Percentiles rank a stretch among this genome's conserved stretches.
Conservation (phyloP, 805 yeast species). For the Maudiozyma barnettii region DNA sequence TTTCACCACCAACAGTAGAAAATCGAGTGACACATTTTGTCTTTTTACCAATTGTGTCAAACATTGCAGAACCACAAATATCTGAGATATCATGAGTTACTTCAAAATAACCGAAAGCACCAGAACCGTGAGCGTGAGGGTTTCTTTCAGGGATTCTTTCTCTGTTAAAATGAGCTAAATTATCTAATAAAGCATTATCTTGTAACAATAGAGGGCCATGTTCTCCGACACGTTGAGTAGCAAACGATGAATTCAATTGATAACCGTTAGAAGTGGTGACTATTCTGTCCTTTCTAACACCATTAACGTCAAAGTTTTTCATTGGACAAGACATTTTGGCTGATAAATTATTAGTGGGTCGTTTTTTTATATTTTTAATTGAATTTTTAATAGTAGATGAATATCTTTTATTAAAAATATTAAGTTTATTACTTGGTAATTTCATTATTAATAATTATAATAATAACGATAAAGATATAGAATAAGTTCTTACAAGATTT, state of each 20-base stretch:
- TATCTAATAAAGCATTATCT: constrained; percentile 72
- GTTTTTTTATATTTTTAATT: no score
- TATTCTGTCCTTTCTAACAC: constrained; percentile 35
- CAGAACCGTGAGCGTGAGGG: constrained; percentile 90
- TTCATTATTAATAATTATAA: no score
- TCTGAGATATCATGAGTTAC: constrained; percentile 80
- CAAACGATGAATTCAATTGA: constrained; percentile 69
- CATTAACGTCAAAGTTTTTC: constrained; percentile 11
- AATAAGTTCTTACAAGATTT: no score
- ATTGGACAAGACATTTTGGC: background rate
- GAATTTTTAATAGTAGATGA: no score
- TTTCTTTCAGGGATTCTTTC: constrained; percentile 90
- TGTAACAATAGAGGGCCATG: constrained; percentile 76
- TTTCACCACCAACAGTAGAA: constrained; percentile 64
- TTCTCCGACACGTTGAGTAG: constrained; percentile 64
- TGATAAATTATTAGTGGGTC: background rate
- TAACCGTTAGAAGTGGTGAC: constrained; percentile 67
- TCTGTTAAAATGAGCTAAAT: constrained; percentile 79
- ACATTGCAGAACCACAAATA: constrained; percentile 58
- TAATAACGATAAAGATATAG: no score
- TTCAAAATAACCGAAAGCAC: constrained; percentile 81
- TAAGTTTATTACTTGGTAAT: no score
- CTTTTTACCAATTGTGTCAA: constrained; percentile 68
- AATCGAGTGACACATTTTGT: constrained; percentile 66
- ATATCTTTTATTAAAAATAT: no score